Evolutionary conservation across 345 rosid genomes (phyloP).

Genomic region (Rhodamnia rubescens): DNA sequence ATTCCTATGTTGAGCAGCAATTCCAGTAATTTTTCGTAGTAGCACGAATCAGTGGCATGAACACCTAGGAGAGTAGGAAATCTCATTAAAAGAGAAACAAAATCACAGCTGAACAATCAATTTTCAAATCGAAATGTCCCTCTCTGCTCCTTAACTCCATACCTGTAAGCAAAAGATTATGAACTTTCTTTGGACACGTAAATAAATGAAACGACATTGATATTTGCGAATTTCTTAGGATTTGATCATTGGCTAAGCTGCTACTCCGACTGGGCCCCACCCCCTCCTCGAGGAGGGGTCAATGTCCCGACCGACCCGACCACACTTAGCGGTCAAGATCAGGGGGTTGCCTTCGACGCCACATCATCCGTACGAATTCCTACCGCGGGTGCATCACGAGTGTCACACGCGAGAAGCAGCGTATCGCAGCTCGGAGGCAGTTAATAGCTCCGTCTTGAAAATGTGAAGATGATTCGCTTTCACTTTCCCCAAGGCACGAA

Average conservation of each 20-base stretch:
- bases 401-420: background rate
- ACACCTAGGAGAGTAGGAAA: background rate
- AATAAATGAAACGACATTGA: background rate
- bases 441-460: background rate
- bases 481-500: background rate
- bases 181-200: background rate
- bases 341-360: background rate
- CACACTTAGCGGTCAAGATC: background rate
- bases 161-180: too few relatives aligned
- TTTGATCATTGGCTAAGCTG: background rate
- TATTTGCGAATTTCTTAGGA: background rate
- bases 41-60: background rate
- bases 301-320: background rate
- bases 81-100: background rate
- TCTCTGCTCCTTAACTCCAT: too few relatives aligned
- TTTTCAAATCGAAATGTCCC: background rate
- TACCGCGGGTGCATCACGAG: background rate
- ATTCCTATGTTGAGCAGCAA: accelerated
- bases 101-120: background rate
- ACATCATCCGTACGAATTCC: background rate
- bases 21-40: background rate
- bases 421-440: background rate
- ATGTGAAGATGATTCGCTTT: background rate
- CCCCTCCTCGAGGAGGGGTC: background rate
- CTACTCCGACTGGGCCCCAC: background rate